phyloP scores from a whole-genome alignment of 2,329 filamentous ascomycete genomes.

The Cytospora piceicola region DNA sequence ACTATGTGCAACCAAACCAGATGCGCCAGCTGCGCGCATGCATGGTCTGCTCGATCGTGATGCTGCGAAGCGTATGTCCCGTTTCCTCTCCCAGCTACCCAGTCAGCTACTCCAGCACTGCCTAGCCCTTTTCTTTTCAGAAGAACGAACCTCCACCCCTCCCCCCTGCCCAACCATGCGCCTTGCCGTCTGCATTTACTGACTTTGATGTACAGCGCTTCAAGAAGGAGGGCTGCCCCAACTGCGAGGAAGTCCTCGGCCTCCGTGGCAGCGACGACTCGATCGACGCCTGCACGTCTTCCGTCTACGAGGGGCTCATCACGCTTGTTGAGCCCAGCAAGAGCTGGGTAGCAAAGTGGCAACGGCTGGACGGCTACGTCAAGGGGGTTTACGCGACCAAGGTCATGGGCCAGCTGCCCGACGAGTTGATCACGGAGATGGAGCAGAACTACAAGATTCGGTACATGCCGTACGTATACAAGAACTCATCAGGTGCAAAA shows the following conservation, averaged over 20 bases:
- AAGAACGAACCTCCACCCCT: conserved; percentile 9
- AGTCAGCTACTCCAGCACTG: neutral
- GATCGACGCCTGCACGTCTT: conserved; percentile 91
- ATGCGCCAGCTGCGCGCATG: conserved; percentile 68
- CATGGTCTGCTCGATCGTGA: conserved; percentile 97
- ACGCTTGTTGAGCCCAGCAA: conserved; percentile 78
- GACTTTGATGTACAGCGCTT: conserved; percentile 69
- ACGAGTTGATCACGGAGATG: conserved; percentile 63
- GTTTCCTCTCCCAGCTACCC: neutral
- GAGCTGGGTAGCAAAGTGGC: conserved; percentile 97
- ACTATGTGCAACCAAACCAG: conserved; percentile 19
- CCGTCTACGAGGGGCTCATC: conserved; percentile 93
- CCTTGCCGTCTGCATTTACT: neutral
- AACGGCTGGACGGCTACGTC: conserved; percentile 86
- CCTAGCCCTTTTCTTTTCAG: neutral
- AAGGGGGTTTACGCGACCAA: conserved; percentile 92
- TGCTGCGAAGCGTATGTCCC: conserved; percentile 69
- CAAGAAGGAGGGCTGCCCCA: conserved; percentile 85
- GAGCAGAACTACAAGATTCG: conserved; percentile 67
- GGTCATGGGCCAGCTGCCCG: conserved; percentile 79
- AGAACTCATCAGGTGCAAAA: neutral
- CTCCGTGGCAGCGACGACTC: conserved; percentile 78
- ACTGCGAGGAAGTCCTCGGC: conserved; percentile 92
- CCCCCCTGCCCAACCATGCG: conserved; percentile 12
- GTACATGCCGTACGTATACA: conserved; percentile 65